Base-by-base conservation (phyloP, 257 asterid genomes). In the Thymus quinquecostatus region DNA sequence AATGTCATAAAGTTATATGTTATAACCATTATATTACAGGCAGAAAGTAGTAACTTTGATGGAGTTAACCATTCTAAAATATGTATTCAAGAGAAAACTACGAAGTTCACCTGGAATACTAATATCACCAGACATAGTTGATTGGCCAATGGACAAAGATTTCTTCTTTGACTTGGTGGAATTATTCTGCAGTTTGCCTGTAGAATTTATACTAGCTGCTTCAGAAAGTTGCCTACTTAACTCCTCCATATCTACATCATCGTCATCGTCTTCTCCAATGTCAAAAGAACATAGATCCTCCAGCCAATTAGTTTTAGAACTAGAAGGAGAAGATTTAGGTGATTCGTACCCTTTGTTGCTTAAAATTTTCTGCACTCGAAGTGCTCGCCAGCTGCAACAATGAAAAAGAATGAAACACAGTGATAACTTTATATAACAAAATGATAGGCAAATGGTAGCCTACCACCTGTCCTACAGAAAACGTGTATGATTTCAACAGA, bases 221-320 rank as follows among this genome's bases (percentile, higher is more conserved):
- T 88, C 93, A 41, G 90, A 82, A 78, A 92, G 72, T 50, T 92
- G 96, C 86, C 82, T 86, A 27, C 85, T 77, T 87, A 94, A 83
- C 69, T 86, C 97, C 71, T 88, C 95, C 64, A 91, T 68, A 76
- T 88, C 97, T 55, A 85, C 73, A 75, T 86, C 89, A 47, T 80
- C 85, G 45, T 76, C 79, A 64, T 80, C 94, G 68, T 76, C 82
- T 57, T 76, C 82, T 57, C 65, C 54, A 69, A 41, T 50, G 53
- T 79, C 85, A 73, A 81, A 85, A 27, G 89, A 75, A 83, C 89
- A 87, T 10, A 86, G 64, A 77, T 85, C 82, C 12, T 81, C 83
- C 73, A 47, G 77, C 86, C 83, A 71, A 21, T 80, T 81, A 69
- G 72, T 80, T 55, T 76, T 79, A 29, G 87, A 49, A 73, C 70